Percentiles rank a stretch among this genome's conserved stretches.
Evolutionary conservation across 805 yeast genomes (phyloP).

Genomic region (Metahyphopichia silvanorum): DNA sequence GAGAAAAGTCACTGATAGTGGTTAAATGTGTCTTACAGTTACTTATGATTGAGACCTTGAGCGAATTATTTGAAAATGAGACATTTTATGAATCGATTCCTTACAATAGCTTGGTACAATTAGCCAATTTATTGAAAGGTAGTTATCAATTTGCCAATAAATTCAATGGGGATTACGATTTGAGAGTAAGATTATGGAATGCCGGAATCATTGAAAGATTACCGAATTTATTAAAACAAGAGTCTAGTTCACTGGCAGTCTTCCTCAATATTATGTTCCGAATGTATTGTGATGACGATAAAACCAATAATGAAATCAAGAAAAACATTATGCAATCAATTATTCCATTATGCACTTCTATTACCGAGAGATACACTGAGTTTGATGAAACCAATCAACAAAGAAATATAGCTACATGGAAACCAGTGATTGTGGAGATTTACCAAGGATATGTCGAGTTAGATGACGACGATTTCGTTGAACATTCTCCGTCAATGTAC

Average conservation of each 20-base stretch:
- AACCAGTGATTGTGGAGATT: constrained; percentile 89
- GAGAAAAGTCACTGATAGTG: constrained; percentile 71
- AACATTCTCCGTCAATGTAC: constrained; percentile 59
- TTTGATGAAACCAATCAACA: constrained; percentile 77
- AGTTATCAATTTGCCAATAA: constrained; percentile 82
- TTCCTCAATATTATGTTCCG: constrained; percentile 77
- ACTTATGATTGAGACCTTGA: constrained; percentile 79
- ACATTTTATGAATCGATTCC: constrained; percentile 70
- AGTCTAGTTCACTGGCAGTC: constrained; percentile 85
- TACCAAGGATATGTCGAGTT: constrained; percentile 77
- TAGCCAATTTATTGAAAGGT: constrained; percentile 58
- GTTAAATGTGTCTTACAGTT: constrained; percentile 90
- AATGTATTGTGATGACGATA: constrained; percentile 65
- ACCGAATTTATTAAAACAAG: constrained; percentile 90
- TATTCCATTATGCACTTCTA: constrained; percentile 64
- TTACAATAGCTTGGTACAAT: constrained; percentile 52
- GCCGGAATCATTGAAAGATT: constrained; percentile 89
- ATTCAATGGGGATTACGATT: constrained; percentile 84
- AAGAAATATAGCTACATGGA: constrained; percentile 80
- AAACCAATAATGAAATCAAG: constrained; percentile 46
- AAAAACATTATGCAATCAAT: constrained; percentile 49
- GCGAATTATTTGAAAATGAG: constrained; percentile 73
- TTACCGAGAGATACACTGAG: constrained; percentile 65
- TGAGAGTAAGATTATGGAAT: constrained; percentile 85
- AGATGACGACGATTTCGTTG: constrained; percentile 66